These are phyloP conservation scores for Phlebiopsis flavidoalba DNA, from an alignment of 768 basidiomycete genomes.

Conservation along the genomic window DNA sequence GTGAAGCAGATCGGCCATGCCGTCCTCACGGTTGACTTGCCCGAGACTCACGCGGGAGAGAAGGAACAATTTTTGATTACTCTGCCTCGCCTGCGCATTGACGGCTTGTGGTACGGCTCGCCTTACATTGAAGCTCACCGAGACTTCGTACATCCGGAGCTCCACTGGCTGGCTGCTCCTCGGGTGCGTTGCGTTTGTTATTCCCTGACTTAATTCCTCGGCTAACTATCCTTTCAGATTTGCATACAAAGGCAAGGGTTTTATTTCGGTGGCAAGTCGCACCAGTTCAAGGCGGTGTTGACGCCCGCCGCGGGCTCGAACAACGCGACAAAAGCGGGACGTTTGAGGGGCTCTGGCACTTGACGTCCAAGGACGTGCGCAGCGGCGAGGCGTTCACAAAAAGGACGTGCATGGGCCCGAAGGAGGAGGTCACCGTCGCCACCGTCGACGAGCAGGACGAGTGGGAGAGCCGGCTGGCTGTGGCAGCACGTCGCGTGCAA, in stretches of 20 bases:
- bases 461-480: constrained; percentile 84
- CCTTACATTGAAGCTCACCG: constrained; percentile 88
- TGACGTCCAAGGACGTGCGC: constrained; percentile 49
- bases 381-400: constrained; percentile 59
- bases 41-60: constrained; percentile 39
- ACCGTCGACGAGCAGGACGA: constrained; percentile 62
- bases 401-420: constrained; percentile 61
- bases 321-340: constrained; percentile 34
- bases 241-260: constrained; percentile 95
- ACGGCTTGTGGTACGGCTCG: constrained; percentile 87
- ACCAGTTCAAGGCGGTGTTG: constrained; percentile 86
- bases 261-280: constrained; percentile 92
- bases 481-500: constrained; percentile 64
- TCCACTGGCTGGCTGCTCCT: constrained; percentile 56
- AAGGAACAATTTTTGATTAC: constrained; percentile 84
- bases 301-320: constrained; percentile 37
- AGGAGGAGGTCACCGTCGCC: constrained; percentile 71
- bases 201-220: not conserved
- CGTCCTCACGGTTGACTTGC: constrained; percentile 61
- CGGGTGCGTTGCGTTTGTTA: constrained; percentile 27
- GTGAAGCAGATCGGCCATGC: constrained; percentile 98
- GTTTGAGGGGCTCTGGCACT: constrained; percentile 84
- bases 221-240: constrained; percentile 32
- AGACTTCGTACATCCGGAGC: constrained; percentile 72
- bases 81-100: constrained; percentile 86